phyloP scores from a whole-genome alignment of 148 eudicot genomes.

The Bassia scoparia region DNA sequence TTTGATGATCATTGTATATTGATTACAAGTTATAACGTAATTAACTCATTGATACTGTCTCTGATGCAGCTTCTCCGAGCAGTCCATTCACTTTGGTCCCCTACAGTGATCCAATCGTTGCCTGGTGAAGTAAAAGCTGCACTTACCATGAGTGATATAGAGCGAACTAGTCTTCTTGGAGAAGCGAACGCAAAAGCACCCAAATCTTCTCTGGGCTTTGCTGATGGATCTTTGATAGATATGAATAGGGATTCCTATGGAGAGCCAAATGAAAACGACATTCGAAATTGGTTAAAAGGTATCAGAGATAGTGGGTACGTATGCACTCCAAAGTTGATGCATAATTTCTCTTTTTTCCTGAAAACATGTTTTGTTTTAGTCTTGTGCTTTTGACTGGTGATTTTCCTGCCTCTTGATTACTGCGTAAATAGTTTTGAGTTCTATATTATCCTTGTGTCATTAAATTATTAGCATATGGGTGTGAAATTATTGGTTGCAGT shows the following conservation, averaged over 20 bases:
- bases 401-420: neutral
- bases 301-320: constrained; percentile 97
- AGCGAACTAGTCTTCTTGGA: constrained; percentile 74
- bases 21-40: constrained; percentile 5
- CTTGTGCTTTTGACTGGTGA: neutral
- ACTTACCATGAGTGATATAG: constrained; percentile 77
- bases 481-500: too few species aligned
- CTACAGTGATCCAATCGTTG: constrained; percentile 63
- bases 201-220: constrained; percentile 57
- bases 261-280: constrained; percentile 73
- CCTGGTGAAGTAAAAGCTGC: constrained; percentile 91
- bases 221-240: constrained; percentile 64
- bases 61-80: constrained; percentile 78
- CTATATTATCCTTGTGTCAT: too few species aligned
- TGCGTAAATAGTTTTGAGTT: neutral
- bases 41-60: neutral
- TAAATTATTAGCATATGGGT: too few species aligned
- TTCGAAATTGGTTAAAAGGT: constrained; percentile 92
- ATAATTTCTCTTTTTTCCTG: neutral
- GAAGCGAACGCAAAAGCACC: constrained; percentile 65
- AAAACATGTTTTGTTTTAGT: neutral
- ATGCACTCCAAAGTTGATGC: neutral
- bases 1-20: neutral
- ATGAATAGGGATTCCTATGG: constrained; percentile 59
- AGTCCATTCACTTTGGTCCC: constrained; percentile 95